Conservation (phyloP, 164 flowering plant genomes). For the Vitis rotundifolia region DNA sequence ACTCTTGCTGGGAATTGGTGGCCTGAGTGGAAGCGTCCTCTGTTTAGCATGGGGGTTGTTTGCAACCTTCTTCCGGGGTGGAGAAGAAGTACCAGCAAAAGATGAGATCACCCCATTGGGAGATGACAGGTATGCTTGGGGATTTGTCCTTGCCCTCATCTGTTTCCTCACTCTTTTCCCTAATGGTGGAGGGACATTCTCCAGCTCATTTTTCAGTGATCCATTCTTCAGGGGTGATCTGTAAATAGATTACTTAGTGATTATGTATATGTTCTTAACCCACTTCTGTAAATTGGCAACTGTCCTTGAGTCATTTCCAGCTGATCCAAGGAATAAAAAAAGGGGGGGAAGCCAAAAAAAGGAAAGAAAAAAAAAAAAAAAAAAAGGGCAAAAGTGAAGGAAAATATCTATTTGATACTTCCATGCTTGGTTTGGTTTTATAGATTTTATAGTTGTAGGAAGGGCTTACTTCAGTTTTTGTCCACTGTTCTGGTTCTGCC, state of each 20-base stretch:
- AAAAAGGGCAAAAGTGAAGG: too few relatives aligned
- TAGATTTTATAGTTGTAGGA: too few relatives aligned
- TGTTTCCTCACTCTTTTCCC: conserved; percentile 96
- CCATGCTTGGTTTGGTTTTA: too few relatives aligned
- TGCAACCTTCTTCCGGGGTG: conserved; percentile 92
- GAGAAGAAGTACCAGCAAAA: conserved; percentile 86
- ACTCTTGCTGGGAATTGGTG: conserved; percentile 80
- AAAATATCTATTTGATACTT: too few relatives aligned
- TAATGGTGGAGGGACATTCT: conserved; percentile 88
- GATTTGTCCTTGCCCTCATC: conserved; percentile 63
- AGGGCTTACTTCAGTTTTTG: too few relatives aligned
- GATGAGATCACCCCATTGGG: conserved; percentile 94
- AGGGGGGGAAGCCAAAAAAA: too few relatives aligned
- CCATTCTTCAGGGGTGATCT: conserved; percentile 82
- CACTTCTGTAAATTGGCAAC: too few relatives aligned
- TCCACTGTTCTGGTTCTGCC: too few relatives aligned
- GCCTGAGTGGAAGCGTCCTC: conserved; percentile 86
- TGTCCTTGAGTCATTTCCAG: too few relatives aligned
- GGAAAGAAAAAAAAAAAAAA: too few relatives aligned
- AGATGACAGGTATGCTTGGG: conserved; percentile 83
- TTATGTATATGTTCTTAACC: too few relatives aligned
- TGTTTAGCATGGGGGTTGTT: conserved; percentile 96
- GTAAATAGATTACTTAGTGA: conserved; percentile 23
- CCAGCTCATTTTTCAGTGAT: conserved; percentile 63
- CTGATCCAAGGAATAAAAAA: too few relatives aligned